phyloP scores from a whole-genome alignment of 2,329 filamentous ascomycete genomes.

The Neopestalotiopsis rosae region DNA sequence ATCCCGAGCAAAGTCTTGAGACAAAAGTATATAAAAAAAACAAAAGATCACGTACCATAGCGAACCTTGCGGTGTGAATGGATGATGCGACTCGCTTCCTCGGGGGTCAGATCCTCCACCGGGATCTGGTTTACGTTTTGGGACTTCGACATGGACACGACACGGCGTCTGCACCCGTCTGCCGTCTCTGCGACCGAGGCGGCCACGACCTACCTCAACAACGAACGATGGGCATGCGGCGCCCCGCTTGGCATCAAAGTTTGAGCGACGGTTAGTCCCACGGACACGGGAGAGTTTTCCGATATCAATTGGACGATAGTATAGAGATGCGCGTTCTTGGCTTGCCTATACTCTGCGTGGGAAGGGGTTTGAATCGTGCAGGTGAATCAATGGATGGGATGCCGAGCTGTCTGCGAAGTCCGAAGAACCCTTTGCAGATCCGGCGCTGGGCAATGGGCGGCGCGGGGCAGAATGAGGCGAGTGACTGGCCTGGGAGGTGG shows the following conservation, averaged over 20 bases:
- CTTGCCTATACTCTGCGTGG: neutral
- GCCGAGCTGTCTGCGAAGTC: constrained; percentile 15
- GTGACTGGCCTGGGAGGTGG: constrained; percentile 3
- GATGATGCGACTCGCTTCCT: constrained; percentile 72
- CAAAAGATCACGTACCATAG: constrained; percentile 57
- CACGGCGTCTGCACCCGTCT: neutral
- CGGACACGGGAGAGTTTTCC: neutral
- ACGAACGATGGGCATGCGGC: constrained; percentile 6
- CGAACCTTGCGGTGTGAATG: constrained; percentile 72
- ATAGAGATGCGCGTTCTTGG: neutral
- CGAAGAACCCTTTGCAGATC: constrained; percentile 12
- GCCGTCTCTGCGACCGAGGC: neutral
- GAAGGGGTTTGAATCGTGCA: neutral
- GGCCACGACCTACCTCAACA: neutral
- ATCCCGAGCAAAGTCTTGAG: neutral
- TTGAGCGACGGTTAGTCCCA: neutral
- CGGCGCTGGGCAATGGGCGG: neutral
- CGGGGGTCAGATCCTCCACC: constrained; percentile 64
- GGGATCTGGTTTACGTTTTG: constrained; percentile 43
- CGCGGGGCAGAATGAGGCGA: constrained; percentile 14
- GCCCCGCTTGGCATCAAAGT: constrained; percentile 15
- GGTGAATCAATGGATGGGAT: constrained; percentile 3
- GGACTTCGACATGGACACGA: constrained; percentile 32
- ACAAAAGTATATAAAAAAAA: neutral
- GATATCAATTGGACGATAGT: constrained; percentile 7